phyloP scores from a whole-genome alignment of 2,329 filamentous ascomycete species.

The Cladosporium sp. region DNA sequence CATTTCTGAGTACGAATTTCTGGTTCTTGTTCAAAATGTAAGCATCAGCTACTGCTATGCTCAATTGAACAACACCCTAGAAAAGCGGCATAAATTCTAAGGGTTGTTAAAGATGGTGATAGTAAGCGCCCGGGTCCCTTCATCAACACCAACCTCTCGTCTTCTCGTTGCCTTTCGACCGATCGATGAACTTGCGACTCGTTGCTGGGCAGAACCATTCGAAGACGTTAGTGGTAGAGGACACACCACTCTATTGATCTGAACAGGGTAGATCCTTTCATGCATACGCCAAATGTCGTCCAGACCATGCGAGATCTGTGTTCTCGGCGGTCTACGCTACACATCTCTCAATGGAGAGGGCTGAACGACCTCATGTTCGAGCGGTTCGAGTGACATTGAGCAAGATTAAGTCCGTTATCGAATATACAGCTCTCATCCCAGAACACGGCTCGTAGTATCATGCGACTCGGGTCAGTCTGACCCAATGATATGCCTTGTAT shows the following conservation, averaged over 20 bases:
- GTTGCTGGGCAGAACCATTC: not conserved
- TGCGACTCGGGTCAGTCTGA: not conserved
- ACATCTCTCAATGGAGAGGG: not conserved
- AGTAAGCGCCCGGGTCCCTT: not conserved
- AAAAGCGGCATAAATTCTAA: not conserved
- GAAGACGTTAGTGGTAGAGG: not conserved
- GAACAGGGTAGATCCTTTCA: not conserved
- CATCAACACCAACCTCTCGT: not conserved
- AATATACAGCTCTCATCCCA: not conserved
- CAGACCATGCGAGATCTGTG: not conserved
- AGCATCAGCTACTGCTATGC: too few species aligned
- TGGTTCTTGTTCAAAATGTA: too few species aligned
- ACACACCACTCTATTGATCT: not conserved
- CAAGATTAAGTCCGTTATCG: not conserved
- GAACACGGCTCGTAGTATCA: not conserved
- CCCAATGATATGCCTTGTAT: not conserved
- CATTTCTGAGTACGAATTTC: not conserved
- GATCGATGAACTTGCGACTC: not conserved
- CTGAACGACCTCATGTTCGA: not conserved
- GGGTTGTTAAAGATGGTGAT: not conserved
- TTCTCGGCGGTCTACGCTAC: not conserved
- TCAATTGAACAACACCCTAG: not conserved
- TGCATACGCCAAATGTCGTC: not conserved
- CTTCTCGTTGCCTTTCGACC: not conserved
- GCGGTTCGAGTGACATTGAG: not conserved